Evolutionary conservation across 116 monocot species (phyloP).

Genomic region (Zostera marina): DNA sequence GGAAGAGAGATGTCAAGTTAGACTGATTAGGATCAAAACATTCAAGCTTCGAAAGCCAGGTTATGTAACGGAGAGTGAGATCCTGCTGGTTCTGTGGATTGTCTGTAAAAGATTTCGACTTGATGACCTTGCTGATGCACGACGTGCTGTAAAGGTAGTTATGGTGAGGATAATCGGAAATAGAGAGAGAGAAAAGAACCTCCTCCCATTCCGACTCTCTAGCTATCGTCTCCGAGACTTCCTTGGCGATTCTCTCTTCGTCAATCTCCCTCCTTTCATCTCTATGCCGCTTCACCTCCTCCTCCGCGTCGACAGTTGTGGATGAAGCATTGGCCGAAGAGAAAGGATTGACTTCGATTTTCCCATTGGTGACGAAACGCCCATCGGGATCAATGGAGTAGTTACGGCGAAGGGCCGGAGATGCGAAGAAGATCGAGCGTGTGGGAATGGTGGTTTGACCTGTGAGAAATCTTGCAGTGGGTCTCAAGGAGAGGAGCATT

Average conservation of each 20-base stretch:
- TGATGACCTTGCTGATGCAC: conserved; percentile 25
- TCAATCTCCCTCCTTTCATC: neutral
- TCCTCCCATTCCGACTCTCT: conserved; percentile 32
- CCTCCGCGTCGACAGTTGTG: no score
- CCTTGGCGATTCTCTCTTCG: neutral
- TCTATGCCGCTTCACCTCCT: neutral
- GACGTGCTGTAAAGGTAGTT: conserved; percentile 17
- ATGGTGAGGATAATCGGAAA: conserved; percentile 5
- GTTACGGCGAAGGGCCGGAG: neutral
- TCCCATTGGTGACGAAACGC: neutral
- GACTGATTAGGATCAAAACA: neutral
- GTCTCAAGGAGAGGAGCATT: no score
- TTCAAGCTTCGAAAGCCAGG: conserved; percentile 20
- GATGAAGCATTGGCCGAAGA: neutral
- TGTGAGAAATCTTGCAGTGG: no score
- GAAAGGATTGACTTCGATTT: neutral
- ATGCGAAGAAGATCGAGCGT: neutral
- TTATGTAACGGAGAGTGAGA: conserved; percentile 41
- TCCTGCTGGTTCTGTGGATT: conserved; percentile 17
- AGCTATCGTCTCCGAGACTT: conserved; percentile 10
- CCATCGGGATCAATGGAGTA: neutral
- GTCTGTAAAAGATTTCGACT: neutral
- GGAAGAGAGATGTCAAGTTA: conserved; percentile 11
- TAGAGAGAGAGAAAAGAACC: conserved; percentile 13
- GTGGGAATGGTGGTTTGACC: neutral